phyloP scores from a whole-genome alignment of 2,329 filamentous ascomycete species.

The Pseudogymnoascus sp. region DNA sequence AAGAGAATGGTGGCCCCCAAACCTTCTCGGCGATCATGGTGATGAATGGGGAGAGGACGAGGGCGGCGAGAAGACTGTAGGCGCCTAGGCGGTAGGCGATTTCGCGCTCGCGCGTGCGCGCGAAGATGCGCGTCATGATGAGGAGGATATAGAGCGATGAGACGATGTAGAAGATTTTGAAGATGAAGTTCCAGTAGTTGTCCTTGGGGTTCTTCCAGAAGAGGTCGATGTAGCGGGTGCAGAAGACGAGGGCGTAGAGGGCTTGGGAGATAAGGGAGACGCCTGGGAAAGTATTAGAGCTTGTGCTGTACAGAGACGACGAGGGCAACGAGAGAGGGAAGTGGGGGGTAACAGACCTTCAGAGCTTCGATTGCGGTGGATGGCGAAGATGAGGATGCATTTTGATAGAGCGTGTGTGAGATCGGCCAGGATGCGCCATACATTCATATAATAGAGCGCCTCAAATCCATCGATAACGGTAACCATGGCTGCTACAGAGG shows the following conservation, averaged over 20 bases:
- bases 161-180: conserved; percentile 83
- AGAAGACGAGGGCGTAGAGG: conserved; percentile 79
- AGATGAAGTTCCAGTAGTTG: conserved; percentile 61
- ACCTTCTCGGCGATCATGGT: conserved; percentile 56
- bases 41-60: conserved; percentile 62
- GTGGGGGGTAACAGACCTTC: conserved; percentile 49
- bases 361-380: conserved; percentile 78
- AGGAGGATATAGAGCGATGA: conserved; percentile 80
- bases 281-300: conserved; percentile 37
- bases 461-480: background rate
- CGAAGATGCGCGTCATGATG: conserved; percentile 78
- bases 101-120: conserved; percentile 82
- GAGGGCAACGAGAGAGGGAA: conserved; percentile 4
- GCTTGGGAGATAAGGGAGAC: conserved; percentile 87
- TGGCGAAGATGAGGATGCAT: conserved; percentile 81
- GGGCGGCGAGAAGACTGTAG: conserved; percentile 54
- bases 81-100: conserved; percentile 87
- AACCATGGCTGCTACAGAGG: background rate
- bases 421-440: conserved; percentile 74
- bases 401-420: conserved; percentile 79
- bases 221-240: conserved; percentile 78
- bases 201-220: conserved; percentile 39
- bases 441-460: background rate
- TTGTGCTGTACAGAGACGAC: conserved; percentile 15
- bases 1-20: conserved; percentile 36